Conservation (phyloP, 495 filamentous ascomycete species). For the Aspergillus ostianus region DNA sequence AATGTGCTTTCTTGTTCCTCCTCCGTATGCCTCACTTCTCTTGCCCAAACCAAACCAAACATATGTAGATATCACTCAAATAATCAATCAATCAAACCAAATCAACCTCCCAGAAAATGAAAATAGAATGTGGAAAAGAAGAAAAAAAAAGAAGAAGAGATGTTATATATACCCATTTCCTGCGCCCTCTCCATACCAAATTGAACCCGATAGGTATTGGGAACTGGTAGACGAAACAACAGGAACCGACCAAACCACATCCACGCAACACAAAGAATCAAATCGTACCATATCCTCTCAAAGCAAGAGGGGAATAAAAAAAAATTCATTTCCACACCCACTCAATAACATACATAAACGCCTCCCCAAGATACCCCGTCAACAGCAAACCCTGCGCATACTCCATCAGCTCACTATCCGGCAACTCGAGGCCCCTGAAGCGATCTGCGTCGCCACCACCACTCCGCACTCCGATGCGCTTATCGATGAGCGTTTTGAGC, state of each 20-base stretch:
- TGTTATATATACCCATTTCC: background rate
- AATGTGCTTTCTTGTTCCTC: background rate
- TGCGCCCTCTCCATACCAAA: too few species aligned
- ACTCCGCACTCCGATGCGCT: slow-evolving; percentile 23
- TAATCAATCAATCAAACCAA: background rate
- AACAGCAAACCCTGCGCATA: slow-evolving; percentile 32
- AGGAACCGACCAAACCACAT: too few species aligned
- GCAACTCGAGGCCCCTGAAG: slow-evolving; percentile 18
- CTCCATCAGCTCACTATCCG: slow-evolving; percentile 29
- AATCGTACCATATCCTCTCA: too few species aligned
- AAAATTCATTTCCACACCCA: slow-evolving; percentile 32
- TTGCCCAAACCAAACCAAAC: too few species aligned
- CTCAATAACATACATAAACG: slow-evolving; percentile 36
- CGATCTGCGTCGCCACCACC: slow-evolving; percentile 22
- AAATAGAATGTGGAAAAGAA: background rate
- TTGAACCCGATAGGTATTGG: too few species aligned
- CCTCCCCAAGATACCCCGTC: slow-evolving; percentile 26
- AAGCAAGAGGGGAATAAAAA: too few species aligned
- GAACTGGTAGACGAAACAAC: too few species aligned
- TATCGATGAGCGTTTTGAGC: slow-evolving; percentile 26
- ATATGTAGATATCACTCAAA: too few species aligned
- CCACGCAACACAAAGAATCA: too few species aligned
- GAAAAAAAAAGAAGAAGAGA: too few species aligned
- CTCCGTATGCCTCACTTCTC: too few species aligned
- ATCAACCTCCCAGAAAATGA: background rate